Base-by-base conservation (phyloP, 2,329 filamentous ascomycete species). In the Botrytis byssoidea region DNA sequence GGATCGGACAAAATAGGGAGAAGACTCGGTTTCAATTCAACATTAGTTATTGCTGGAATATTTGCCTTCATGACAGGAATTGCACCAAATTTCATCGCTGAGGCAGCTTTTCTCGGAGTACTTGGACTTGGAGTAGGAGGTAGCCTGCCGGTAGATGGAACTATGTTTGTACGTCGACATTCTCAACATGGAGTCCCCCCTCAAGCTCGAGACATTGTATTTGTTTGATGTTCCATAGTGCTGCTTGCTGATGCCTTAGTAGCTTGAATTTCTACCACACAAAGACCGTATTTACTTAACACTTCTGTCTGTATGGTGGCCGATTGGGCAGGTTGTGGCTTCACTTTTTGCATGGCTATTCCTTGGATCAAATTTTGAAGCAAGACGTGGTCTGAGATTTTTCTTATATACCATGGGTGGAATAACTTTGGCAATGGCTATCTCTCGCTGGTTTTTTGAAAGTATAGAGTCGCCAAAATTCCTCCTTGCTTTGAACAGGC, bases 391-490 rank as follows among this genome's bases (percentile, higher is more conserved):
- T 60, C 97, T 93, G 93, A 87, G 94, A 35, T 90, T 91, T 76
- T 89, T 95, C 70, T 84, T 93, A 71, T 84, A 91, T 70, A 89
- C 90, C 1, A 89, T 95, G 32, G 94, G 93, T 65, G 84, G 91
- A 48, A 83, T 90, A 76, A 96, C 93, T 0, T 89, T 96, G 75
- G 81, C 85, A 82, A 94, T 96, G 91, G 97, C 95, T 79, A 81
- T 92, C 68, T 84, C 90, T 75, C 93, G 94, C 29, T 94, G 94
- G 82, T 80, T 94, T 74, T 97, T 97, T 83, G 89, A 91, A 74
- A 87, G 97, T 20, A 93, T 92, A 80, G 94, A 97, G 81, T 96
- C 93, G 9, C 94, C 94, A 64, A 96, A 96, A 81, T 97, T 90
- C 79, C 85, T 97, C 37, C 88, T 97, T 16, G 92, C 90, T 32